phyloP scores from a whole-genome alignment of 1,139 yeast species.

The Magnusiomyces suaveolens region DNA sequence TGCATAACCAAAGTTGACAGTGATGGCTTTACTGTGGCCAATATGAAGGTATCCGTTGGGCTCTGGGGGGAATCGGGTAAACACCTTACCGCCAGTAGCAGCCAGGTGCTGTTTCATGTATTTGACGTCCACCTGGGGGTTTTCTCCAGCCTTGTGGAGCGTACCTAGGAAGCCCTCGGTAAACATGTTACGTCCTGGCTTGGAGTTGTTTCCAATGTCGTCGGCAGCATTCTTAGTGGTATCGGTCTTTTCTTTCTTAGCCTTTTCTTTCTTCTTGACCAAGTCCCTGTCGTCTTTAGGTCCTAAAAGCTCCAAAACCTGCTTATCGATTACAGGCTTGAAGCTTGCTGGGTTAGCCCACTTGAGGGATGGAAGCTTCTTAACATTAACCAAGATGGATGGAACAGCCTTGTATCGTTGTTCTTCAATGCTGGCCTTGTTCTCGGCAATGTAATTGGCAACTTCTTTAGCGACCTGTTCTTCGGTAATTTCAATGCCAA shows the following conservation, averaged over 20 bases:
- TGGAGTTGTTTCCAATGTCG: slow-evolving; percentile 40
- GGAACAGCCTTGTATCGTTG: slow-evolving; percentile 75
- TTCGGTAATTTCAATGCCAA: slow-evolving; percentile 63
- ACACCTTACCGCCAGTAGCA: slow-evolving; percentile 71
- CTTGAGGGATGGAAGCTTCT: slow-evolving; percentile 61
- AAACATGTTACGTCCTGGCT: slow-evolving; percentile 61
- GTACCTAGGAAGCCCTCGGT: slow-evolving; percentile 93
- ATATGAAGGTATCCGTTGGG: slow-evolving; percentile 95
- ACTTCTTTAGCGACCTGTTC: slow-evolving; percentile 56
- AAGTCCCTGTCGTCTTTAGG: slow-evolving; percentile 95
- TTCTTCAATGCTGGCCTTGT: slow-evolving; percentile 50
- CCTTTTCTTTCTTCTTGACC: slow-evolving; percentile 60
- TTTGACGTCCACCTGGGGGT: slow-evolving; percentile 82
- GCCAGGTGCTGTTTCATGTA: slow-evolving; percentile 69
- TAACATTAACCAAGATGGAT: slow-evolving; percentile 62
- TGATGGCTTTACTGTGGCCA: slow-evolving; percentile 96
- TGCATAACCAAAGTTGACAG: slow-evolving; percentile 94
- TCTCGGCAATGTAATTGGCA: slow-evolving; percentile 46
- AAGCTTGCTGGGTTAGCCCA: slow-evolving; percentile 88
- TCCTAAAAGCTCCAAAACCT: slow-evolving; percentile 61
- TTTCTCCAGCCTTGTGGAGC: slow-evolving; percentile 89
- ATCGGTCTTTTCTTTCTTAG: slow-evolving; percentile 23
- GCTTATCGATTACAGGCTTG: slow-evolving; percentile 77
- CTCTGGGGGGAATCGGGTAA: slow-evolving; percentile 96
- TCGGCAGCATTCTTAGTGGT: slow-evolving; percentile 20